Conservation (phyloP, 306 rosid genomes). For the Spatholobus suberectus region DNA sequence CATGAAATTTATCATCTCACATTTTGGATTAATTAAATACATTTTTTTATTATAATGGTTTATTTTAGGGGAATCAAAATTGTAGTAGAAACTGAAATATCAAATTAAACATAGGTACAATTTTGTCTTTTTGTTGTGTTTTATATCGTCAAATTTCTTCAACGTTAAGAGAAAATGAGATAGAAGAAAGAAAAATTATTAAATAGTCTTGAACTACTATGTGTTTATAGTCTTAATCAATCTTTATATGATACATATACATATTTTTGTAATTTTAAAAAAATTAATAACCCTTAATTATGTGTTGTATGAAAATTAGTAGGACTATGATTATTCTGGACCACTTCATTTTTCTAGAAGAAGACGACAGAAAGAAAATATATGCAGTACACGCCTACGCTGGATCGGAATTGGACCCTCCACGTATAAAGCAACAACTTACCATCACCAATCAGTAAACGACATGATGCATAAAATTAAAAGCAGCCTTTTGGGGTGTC, state of each 20-base stretch:
- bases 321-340: too few relatives aligned
- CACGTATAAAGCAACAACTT: not conserved
- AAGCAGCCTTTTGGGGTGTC: not conserved
- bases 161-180: not conserved
- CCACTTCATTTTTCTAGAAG: too few relatives aligned
- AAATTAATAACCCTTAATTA: too few relatives aligned
- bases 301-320: too few relatives aligned
- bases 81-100: not conserved
- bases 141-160: not conserved
- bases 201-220: too few relatives aligned
- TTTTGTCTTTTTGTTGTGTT: not conserved
- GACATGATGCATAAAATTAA: slow-evolving; percentile 10
- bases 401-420: not conserved
- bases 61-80: not conserved
- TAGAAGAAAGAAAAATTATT: too few relatives aligned
- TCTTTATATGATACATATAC: too few relatives aligned
- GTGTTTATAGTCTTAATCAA: too few relatives aligned
- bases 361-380: not conserved
- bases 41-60: not conserved
- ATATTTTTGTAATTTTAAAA: too few relatives aligned
- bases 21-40: not conserved
- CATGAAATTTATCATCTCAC: not conserved
- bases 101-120: not conserved
- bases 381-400: too few relatives aligned
- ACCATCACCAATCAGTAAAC: not conserved